These are phyloP conservation scores for Fusarium subtropicale DNA, from an alignment of 2,329 filamentous ascomycete species.

Conservation along the genomic window DNA sequence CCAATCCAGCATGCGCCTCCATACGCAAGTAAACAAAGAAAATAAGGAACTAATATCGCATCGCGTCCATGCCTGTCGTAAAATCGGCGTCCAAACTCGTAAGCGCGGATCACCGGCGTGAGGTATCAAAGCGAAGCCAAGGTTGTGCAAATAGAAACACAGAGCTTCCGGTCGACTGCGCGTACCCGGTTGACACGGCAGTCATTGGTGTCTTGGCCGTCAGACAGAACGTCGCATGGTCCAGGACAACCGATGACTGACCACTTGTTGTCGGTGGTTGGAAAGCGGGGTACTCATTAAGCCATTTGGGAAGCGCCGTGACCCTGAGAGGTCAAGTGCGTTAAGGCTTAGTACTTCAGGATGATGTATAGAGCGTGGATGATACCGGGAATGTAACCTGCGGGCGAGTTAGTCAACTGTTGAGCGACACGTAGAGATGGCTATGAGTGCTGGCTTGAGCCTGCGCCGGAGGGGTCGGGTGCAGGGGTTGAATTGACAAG, in stretches of 20 bases:
- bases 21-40: conserved; percentile 36
- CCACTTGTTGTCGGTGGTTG: conserved; percentile 21
- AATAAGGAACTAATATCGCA: conserved; percentile 17
- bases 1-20: conserved; percentile 44
- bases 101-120: conserved; percentile 32
- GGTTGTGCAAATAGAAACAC: conserved; percentile 30
- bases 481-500: conserved; percentile 15
- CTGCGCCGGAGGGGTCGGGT: conserved; percentile 56
- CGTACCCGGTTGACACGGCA: conserved; percentile 35
- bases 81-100: conserved; percentile 36
- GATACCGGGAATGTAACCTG: conserved; percentile 79
- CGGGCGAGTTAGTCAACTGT: conserved; percentile 28
- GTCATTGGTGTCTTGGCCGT: conserved; percentile 37
- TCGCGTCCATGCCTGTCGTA: conserved; percentile 36
- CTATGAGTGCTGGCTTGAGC: neutral
- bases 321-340: conserved; percentile 25
- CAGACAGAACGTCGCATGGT: conserved; percentile 26
- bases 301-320: conserved; percentile 23
- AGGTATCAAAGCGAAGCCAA: conserved; percentile 37
- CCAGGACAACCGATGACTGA: conserved; percentile 24
- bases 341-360: conserved; percentile 77
- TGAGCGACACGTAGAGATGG: neutral
- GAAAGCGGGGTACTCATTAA: conserved; percentile 33
- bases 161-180: conserved; percentile 9
- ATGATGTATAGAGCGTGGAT: conserved; percentile 96